Conservation (phyloP, 2,329 filamentous ascomycete species). For the Chaetomiaceae sp. region DNA sequence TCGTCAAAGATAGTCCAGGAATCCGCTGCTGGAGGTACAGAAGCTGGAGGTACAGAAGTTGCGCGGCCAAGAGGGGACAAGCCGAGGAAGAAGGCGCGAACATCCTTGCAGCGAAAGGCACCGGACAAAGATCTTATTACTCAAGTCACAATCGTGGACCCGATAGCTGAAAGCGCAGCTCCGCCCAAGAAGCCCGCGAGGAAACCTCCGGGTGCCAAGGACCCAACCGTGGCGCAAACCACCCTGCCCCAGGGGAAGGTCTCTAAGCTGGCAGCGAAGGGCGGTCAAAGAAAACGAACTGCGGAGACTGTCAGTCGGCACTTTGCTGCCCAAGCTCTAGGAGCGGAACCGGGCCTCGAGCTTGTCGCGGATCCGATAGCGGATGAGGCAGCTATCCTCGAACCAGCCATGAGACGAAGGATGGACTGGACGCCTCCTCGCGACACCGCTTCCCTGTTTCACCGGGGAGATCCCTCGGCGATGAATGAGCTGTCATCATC, state of each 20-base stretch:
- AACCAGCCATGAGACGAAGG: constrained; percentile 49
- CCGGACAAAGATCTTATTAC: background rate
- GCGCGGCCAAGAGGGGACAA: no score
- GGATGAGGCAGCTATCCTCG: constrained; percentile 33
- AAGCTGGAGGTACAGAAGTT: no score
- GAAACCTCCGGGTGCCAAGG: constrained; percentile 28
- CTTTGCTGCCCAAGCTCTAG: constrained; percentile 20
- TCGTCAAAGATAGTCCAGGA: no score
- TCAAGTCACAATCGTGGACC: no score
- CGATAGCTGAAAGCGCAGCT: no score
- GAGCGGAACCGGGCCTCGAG: constrained; percentile 11
- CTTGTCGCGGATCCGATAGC: constrained; percentile 13
- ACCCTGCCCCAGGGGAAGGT: constrained; percentile 30
- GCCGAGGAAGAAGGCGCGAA: background rate
- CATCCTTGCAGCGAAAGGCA: background rate
- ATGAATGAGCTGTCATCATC: constrained; percentile 25
- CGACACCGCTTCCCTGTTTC: constrained; percentile 7
- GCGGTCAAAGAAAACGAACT: constrained; percentile 23
- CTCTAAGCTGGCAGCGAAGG: constrained; percentile 26
- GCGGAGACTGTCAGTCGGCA: constrained; percentile 32
- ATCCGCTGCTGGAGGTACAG: no score
- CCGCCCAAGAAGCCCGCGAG: constrained; percentile 32
- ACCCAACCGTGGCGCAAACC: constrained; percentile 23
- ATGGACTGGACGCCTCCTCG: constrained; percentile 63
- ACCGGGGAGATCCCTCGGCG: constrained; percentile 30